Evolutionary conservation across 352 stramenopile genomes (phyloP), one percentile per base, ranked within the genome.

Genomic region (Elongisporangium undulatum): DNA sequence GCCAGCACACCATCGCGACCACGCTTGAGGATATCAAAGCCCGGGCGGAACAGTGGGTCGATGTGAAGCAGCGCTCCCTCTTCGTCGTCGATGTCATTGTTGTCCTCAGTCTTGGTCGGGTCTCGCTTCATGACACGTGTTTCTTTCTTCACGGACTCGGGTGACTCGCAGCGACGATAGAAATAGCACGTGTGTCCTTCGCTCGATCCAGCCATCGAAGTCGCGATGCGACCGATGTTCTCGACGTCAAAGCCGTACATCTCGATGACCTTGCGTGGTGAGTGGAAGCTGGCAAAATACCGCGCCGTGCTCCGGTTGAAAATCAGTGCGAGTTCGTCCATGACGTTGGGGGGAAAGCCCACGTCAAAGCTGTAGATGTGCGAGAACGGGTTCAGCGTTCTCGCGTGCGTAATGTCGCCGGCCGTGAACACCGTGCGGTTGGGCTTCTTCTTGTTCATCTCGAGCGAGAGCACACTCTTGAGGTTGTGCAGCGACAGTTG

Each of bases 291-390:
- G 55, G 96, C 93, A n/a, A 98, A 89, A 72, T 97, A 98, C 49
- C 84, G 67, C 4, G 90, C 90, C 22, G 81, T 61, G 61, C 77
- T 94, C 48, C 75, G 72, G 63, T 99, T 99, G 65, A 98, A 99
- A 64, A 97, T 98, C 21, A 79, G 56, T 1, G 94, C 88, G 55
- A 99, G 89, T 56, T 94, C 73, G 59, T 96, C 71, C 79, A 98
- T 98, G 16, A 98, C 89, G 41, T 84, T 69, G 1, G 96, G 96
- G n/a, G 97, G 97, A 67, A 99, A 99, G 15, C 96, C 97, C 57
- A 99, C 96, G 59, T 99, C 96, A 69, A 99, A 99, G 82, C 97
- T 99, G 74, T 99, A 99, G 20, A 99, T 86, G 72, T 99, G 97
- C 6, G 96, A 98, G 64, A 99, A 99, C 0, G 96, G 96, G 73